Conservation (phyloP, 2,329 filamentous ascomycete genomes). For the Berkeleyomyces basicola region DNA sequence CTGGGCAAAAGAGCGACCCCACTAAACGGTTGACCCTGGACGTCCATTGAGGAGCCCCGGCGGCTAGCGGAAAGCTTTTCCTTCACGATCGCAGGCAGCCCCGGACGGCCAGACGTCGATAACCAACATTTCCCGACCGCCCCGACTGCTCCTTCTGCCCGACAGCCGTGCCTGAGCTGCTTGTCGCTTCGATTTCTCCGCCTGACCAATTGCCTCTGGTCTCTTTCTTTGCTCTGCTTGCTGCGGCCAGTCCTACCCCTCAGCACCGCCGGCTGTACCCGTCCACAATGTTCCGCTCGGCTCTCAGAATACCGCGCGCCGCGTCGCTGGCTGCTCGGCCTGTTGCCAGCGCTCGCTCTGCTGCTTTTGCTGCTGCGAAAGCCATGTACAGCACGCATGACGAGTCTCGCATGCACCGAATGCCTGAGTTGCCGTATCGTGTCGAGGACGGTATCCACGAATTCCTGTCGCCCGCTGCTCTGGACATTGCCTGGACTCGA, state of each 20-base stretch:
- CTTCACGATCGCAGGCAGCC: conserved; percentile 3
- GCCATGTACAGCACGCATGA: conserved; percentile 30
- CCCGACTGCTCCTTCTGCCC: not conserved
- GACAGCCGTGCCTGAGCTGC: not conserved
- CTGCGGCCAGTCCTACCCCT: not conserved
- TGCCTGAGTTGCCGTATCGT: conserved; percentile 31
- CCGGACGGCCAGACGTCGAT: not conserved
- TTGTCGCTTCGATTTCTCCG: not conserved
- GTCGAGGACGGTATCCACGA: conserved; percentile 42
- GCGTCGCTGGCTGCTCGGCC: conserved; percentile 18
- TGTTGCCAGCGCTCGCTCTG: conserved; percentile 19
- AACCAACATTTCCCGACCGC: not conserved
- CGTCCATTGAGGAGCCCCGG: not conserved
- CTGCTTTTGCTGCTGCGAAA: conserved; percentile 24
- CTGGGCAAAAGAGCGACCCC: not conserved
- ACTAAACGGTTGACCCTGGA: conserved; percentile 9
- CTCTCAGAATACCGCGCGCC: conserved; percentile 35
- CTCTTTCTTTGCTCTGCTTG: not conserved
- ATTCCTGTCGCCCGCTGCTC: conserved; percentile 53
- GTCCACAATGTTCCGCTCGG: conserved; percentile 34
- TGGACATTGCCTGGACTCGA: conserved; percentile 62
- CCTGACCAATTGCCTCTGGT: not conserved
- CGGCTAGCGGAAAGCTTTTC: conserved; percentile 12
- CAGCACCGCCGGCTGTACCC: conserved; percentile 9
- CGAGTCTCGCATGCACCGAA: conserved; percentile 23